Conservation (phyloP, 345 rosid genomes). For the Eucalyptus regnans region DNA sequence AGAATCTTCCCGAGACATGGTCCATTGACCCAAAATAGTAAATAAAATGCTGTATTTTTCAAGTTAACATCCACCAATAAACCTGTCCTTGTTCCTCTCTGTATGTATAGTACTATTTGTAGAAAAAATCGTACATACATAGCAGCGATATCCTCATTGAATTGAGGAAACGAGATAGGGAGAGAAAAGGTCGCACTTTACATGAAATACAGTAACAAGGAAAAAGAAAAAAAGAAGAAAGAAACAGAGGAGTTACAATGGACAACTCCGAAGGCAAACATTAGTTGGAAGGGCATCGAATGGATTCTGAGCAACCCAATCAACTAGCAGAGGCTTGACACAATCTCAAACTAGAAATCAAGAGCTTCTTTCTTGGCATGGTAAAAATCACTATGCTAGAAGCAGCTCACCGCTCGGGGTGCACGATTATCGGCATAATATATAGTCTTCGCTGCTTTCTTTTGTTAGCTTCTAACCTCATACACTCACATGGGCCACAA, state of each 20-base stretch:
- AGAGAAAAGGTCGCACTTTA: not conserved
- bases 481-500: not conserved
- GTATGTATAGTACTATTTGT: not conserved
- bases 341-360: not conserved
- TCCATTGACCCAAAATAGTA: not conserved
- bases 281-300: not conserved
- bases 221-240: not conserved
- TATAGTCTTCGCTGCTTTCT: not conserved
- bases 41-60: not conserved
- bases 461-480: not conserved
- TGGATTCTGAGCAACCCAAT: not conserved
- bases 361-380: not conserved
- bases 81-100: not conserved
- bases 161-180: not conserved
- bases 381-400: not conserved
- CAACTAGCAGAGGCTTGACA: not conserved
- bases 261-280: not conserved
- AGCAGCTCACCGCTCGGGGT: not conserved
- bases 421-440: not conserved
- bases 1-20: not conserved
- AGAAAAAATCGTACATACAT: not conserved
- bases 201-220: not conserved
- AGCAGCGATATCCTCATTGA: not conserved
- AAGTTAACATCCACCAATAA: not conserved
- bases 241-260: not conserved